These are phyloP conservation scores for Boletus eberwhitei DNA, from an alignment of 768 basidiomycete species.

Conservation along the genomic window DNA sequence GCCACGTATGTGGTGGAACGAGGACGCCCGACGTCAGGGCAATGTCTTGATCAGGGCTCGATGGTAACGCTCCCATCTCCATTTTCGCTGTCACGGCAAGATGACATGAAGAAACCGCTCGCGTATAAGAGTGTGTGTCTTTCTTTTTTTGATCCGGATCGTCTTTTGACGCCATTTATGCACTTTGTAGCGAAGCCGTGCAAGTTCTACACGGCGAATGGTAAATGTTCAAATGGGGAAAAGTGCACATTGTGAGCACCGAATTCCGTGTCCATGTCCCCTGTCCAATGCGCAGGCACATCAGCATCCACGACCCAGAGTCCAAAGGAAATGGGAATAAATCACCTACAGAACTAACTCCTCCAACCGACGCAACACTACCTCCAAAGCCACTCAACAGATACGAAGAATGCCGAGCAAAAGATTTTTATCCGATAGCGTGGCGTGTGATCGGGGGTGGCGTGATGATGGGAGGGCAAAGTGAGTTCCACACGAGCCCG, in stretches of 20 bases:
- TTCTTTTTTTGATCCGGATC: not conserved
- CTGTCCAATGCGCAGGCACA: not conserved
- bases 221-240: constrained; percentile 50
- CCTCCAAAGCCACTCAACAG: constrained; percentile 28
- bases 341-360: not conserved
- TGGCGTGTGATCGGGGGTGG: constrained; percentile 82
- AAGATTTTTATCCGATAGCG: constrained; percentile 58
- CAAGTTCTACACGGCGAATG: constrained; percentile 47
- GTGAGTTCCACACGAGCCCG: constrained; percentile 17
- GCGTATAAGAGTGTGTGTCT: constrained; percentile 29
- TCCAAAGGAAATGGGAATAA: not conserved
- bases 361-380: constrained; percentile 9
- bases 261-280: not conserved
- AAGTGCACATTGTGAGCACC: constrained; percentile 57
- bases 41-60: not conserved
- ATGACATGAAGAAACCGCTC: constrained; percentile 17
- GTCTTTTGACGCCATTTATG: not conserved
- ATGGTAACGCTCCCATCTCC: constrained; percentile 1
- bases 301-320: constrained; percentile 45
- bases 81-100: constrained; percentile 8
- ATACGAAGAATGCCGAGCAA: constrained; percentile 39
- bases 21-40: constrained; percentile 10
- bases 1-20: constrained; percentile 2
- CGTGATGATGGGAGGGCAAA: constrained; percentile 54
- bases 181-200: constrained; percentile 52